Evolutionary conservation across 495 filamentous ascomycete genomes (phyloP), one percentile per base, ranked within the genome.

Genomic region (Hapsidospora chrysogenum): DNA sequence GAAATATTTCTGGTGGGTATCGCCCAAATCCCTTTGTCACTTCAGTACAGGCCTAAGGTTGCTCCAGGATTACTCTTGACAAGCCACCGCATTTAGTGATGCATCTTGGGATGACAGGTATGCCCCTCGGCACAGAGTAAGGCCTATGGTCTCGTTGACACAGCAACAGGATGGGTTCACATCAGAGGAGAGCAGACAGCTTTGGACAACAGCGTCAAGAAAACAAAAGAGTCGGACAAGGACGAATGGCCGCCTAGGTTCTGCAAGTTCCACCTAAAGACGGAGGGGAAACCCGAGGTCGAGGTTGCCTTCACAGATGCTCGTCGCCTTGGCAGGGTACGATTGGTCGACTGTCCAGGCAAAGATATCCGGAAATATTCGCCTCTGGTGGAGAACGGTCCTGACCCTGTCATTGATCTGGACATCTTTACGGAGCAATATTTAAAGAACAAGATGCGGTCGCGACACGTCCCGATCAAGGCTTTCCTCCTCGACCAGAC

Each of bases 381-480:
- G 0, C 89, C 89, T 3, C 61, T 97, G 3, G 76, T 78, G 13
- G 78, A 85, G 44, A 95, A 96, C 48, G 89, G 89, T 1, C 89
- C 89, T 0, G 89, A 97, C 57, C 89, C 89, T 0, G 75, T 94
- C 0, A 56, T 77, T n/a, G 85, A 94, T 47, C 71, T 72, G 38
- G 72, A 85, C 37, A 54, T 73, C 7, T 67, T 95, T 29, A 84
- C 76, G 0, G 65, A 74, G 38, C 65, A 68, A 2, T 96, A 77
- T 68, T 51, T 97, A 18, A 49, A 47, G 15, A 49, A 68, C 38
- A 85, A 82, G 53, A 51, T 94, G 51, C 58, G 49, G 28, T 73
- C 63, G 25, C 85, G 85, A 37, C 78, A 71, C 36, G 77, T 93
- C 1, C 83, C 87, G 0, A 63, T 96, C 31, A 95, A 95, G 49